Evolutionary conservation across 345 rosid species (phyloP), one percentile per base, ranked within the genome.

Genomic region (Schrenkiella parvula): DNA sequence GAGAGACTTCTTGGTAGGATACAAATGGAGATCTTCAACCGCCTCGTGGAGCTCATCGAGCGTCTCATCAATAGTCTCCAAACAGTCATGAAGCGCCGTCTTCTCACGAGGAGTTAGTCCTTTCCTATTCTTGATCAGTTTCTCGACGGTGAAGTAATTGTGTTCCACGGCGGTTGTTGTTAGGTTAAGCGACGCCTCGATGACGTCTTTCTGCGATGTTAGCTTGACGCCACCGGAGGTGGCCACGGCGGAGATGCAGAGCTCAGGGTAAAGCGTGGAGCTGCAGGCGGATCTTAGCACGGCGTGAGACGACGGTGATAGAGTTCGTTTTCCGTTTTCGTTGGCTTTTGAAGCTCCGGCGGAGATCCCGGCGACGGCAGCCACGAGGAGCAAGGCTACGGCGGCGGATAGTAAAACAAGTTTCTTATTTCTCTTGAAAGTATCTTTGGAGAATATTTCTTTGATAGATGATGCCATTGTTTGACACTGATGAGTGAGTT

Each of bases 31-130:
- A 71, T 89, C 97, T 37, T 78, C 86, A 4, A 60, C 56, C 1
- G 91, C 89, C 8, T 83, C 46, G 55, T 75, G 84, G 12, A 93
- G 72, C 77, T 93, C 98, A 14, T 91, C 98, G 4, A 91, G 84
- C 3, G 97, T 89, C 72, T 83, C 90, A 11, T 91, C 97, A 5
- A 93, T 86, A 22, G 87, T 89, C 86, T 93, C 96, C 14, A 89
- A 60, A 65, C 97, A 93, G 70, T 93, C 97, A 61, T 89, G 95
- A 50, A 93, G 87, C 29, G 98, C 98, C 2, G 79, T 77, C 74
- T 82, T 83, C 62, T 93, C 91, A 0, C 96, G 82, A 2, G 69
- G 53, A 0, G 91, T 86, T 9, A 91, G 78, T 1, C 57, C 59
- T 78, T 72, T 62, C 65, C 58, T 43, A 2, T 29, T 70, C 53